phyloP scores from a whole-genome alignment of 108 stramenopile species.

The Pinguiococcus pyrenoidosus region DNA sequence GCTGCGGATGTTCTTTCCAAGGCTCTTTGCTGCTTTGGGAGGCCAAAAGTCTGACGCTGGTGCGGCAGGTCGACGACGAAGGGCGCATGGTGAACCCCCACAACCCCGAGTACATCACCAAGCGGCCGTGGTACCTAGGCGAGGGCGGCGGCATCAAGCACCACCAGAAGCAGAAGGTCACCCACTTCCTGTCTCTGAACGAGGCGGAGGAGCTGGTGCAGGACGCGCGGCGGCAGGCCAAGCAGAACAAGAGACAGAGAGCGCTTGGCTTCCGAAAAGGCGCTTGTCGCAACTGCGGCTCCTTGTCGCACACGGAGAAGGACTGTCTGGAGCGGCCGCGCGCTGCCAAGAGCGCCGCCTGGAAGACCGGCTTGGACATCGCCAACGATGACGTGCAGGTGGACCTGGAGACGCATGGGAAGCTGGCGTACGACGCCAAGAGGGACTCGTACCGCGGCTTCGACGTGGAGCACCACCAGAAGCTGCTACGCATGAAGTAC shows the following conservation, averaged over 20 bases:
- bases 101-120: constrained; percentile 98
- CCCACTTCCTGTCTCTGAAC: constrained; percentile 22
- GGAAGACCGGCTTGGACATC: constrained; percentile 26
- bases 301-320: constrained; percentile 57
- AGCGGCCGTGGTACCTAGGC: constrained; percentile 94
- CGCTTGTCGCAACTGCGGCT: constrained; percentile 64
- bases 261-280: constrained; percentile 6
- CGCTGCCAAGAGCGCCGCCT: constrained; percentile 22
- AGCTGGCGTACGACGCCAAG: constrained; percentile 70
- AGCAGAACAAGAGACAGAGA: not conserved
- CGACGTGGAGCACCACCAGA: constrained; percentile 42
- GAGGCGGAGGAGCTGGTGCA: constrained; percentile 21
- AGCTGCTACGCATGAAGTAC: constrained; percentile 2
- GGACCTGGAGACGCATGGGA: constrained; percentile 33
- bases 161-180: constrained; percentile 62
- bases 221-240: constrained; percentile 4
- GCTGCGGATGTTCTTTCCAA: too few relatives aligned
- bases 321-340: constrained; percentile 46
- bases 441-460: constrained; percentile 79
- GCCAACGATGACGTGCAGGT: constrained; percentile 2
- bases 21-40: too few relatives aligned
- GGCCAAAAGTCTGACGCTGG: too few relatives aligned
- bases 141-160: constrained; percentile 71
- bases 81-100: constrained; percentile 96
- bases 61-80: constrained; percentile 60